These are phyloP conservation scores for Daedalea quercina DNA, from an alignment of 768 basidiomycete genomes.

Conservation along the genomic window DNA sequence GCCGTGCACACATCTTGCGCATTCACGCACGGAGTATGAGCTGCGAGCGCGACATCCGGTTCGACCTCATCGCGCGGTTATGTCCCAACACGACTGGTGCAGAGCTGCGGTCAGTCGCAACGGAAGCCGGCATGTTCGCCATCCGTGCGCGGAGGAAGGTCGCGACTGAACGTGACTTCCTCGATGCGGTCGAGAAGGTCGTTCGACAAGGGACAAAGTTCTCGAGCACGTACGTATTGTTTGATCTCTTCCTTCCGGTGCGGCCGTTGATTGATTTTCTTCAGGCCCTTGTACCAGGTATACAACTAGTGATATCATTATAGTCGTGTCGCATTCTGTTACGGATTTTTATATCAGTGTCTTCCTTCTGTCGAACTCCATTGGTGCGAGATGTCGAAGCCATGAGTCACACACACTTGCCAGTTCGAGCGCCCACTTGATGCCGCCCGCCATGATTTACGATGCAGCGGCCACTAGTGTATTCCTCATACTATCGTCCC, in stretches of 20 bases:
- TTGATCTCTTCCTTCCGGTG: not conserved
- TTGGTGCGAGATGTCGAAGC: too few relatives aligned
- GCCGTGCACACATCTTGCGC: conserved; percentile 91
- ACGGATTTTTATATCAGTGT: not conserved
- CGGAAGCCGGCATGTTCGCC: conserved; percentile 99
- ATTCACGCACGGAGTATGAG: conserved; percentile 99
- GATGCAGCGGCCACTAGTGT: too few relatives aligned
- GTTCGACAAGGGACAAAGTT: conserved; percentile 97
- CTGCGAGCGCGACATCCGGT: conserved; percentile 93
- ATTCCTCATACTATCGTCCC: too few relatives aligned
- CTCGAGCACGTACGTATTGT: conserved; percentile 77
- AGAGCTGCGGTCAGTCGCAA: conserved; percentile 95
- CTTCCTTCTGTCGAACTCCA: too few relatives aligned
- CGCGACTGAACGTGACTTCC: conserved; percentile 93
- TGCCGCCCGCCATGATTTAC: too few relatives aligned
- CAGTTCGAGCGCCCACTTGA: too few relatives aligned
- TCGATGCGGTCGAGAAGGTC: conserved; percentile 98
- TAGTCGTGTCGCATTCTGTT: not conserved
- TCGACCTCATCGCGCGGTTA: conserved; percentile 91
- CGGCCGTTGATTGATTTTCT: conserved; percentile 7
- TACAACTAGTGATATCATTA: conserved; percentile 56
- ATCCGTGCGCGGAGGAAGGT: conserved; percentile 96
- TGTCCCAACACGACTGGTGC: conserved; percentile 99
- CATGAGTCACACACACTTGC: too few relatives aligned
- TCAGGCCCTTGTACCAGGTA: conserved; percentile 84